Percentiles rank a stretch among this genome's conserved stretches.
phyloP scores from a whole-genome alignment of 768 basidiomycete species.

The Amanita muscaria region DNA sequence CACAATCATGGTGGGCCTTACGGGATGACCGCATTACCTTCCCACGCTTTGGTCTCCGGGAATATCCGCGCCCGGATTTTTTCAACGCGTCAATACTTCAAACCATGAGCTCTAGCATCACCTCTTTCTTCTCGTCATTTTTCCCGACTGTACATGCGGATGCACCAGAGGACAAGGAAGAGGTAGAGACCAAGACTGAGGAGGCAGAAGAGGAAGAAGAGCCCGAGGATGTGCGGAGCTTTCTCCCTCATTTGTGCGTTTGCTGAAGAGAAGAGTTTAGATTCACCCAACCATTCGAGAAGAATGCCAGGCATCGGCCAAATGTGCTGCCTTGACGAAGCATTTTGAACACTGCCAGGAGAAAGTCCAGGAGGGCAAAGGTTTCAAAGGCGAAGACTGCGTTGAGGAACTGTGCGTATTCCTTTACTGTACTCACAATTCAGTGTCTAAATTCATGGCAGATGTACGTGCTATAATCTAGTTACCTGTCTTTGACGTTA shows the following conservation, averaged over 20 bases:
- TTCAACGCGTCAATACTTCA: conserved; percentile 1
- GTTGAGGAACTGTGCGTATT: conserved; percentile 82
- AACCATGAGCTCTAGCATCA: conserved; percentile 30
- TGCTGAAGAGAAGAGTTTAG: conserved; percentile 26
- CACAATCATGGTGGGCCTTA: not conserved
- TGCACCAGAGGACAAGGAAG: conserved; percentile 33
- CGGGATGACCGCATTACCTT: not conserved
- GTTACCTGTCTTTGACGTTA: conserved; percentile 1
- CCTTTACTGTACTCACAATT: conserved; percentile 4
- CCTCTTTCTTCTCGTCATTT: conserved; percentile 39
- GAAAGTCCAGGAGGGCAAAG: conserved; percentile 74
- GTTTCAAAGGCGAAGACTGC: conserved; percentile 87
- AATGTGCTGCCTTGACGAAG: conserved; percentile 60
- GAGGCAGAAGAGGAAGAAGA: conserved; percentile 46
- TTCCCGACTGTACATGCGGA: conserved; percentile 36
- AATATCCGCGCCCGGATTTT: conserved; percentile 5
- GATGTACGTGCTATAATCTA: conserved; percentile 15
- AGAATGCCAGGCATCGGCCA: conserved; percentile 57
- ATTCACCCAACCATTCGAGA: conserved; percentile 62
- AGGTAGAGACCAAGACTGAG: conserved; percentile 49
- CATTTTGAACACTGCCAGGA: conserved; percentile 91
- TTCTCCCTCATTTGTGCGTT: not conserved
- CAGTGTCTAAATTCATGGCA: conserved; percentile 11
- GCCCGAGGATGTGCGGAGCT: conserved; percentile 67
- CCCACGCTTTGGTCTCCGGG: conserved; percentile 2